Evolutionary conservation across 2,329 filamentous ascomycete genomes (phyloP).

Genomic region (Phyllosticta citribraziliensis): DNA sequence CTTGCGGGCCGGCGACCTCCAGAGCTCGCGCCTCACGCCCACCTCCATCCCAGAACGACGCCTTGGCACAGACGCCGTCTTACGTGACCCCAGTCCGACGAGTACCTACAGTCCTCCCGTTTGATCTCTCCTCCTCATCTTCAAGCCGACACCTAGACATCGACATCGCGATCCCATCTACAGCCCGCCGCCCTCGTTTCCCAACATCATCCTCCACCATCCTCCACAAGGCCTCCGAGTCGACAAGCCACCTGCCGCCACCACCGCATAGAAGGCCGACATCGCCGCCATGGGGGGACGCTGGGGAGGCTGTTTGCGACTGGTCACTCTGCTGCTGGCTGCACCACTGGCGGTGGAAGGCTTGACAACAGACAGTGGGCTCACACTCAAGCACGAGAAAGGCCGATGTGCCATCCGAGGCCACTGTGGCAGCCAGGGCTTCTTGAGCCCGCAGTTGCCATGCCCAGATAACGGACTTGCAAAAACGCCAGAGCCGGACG

Average conservation of each 20-base stretch:
- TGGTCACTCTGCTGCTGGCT: constrained; percentile 6
- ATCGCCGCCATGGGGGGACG: constrained; percentile 7
- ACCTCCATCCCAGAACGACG: not conserved
- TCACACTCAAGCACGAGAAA: constrained; percentile 59
- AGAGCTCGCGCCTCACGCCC: not conserved
- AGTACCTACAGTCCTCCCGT: not conserved
- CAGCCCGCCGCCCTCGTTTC: not conserved
- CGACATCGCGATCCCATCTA: not conserved
- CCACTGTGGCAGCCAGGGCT: constrained; percentile 81
- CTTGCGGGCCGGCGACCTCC: not conserved
- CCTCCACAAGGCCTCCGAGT: not conserved
- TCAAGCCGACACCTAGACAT: not conserved
- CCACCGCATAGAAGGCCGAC: not conserved
- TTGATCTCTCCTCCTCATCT: not conserved
- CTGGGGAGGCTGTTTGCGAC: constrained; percentile 8
- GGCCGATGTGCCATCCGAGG: constrained; percentile 86
- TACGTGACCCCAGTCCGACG: not conserved
- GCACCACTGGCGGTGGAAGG: not conserved
- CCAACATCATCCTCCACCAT: not conserved
- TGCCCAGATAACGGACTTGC: constrained; percentile 87
- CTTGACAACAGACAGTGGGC: constrained; percentile 14
- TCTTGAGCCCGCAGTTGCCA: constrained; percentile 82
- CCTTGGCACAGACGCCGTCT: not conserved
- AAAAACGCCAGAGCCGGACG: constrained; percentile 58
- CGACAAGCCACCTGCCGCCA: not conserved